These are phyloP conservation scores for Trichosporon faecale DNA, from an alignment of 1,284 basidiomycete species.

Conservation along the genomic window DNA sequence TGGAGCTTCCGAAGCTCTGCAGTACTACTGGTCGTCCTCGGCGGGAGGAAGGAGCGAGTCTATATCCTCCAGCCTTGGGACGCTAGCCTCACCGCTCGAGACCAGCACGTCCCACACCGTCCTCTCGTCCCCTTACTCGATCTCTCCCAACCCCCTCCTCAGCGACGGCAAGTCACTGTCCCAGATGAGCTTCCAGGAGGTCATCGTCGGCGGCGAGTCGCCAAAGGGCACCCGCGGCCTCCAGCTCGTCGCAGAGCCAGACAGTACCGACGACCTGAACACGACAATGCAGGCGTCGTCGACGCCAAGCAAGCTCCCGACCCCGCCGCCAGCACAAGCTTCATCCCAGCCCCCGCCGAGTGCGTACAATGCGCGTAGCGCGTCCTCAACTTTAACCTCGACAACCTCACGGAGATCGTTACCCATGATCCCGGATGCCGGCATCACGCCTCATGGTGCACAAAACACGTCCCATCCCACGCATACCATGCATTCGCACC, in stretches of 20 bases:
- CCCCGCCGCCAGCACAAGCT: not conserved
- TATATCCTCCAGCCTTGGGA: slow-evolving; percentile 35
- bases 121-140: slow-evolving; percentile 23
- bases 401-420: not conserved
- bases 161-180: slow-evolving; percentile 7
- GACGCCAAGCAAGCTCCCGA: not conserved
- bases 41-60: slow-evolving; percentile 45
- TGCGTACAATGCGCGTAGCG: not conserved
- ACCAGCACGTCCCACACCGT: slow-evolving; percentile 6
- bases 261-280: not conserved
- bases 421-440: slow-evolving; percentile 11
- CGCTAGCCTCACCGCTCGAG: slow-evolving; percentile 19
- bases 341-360: not conserved
- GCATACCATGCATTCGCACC: not conserved
- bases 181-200: slow-evolving; percentile 7
- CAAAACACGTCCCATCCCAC: slow-evolving; percentile 2
- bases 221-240: slow-evolving; percentile 2
- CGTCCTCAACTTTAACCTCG: slow-evolving; percentile 3
- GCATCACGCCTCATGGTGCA: slow-evolving; percentile 10
- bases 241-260: slow-evolving; percentile 1
- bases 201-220: not conserved
- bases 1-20: slow-evolving; percentile 39
- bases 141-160: slow-evolving; percentile 18
- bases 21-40: slow-evolving; percentile 45
- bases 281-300: not conserved